These are phyloP conservation scores for Lumnitzera littorea DNA, from an alignment of 345 rosid species.

Conservation along the genomic window DNA sequence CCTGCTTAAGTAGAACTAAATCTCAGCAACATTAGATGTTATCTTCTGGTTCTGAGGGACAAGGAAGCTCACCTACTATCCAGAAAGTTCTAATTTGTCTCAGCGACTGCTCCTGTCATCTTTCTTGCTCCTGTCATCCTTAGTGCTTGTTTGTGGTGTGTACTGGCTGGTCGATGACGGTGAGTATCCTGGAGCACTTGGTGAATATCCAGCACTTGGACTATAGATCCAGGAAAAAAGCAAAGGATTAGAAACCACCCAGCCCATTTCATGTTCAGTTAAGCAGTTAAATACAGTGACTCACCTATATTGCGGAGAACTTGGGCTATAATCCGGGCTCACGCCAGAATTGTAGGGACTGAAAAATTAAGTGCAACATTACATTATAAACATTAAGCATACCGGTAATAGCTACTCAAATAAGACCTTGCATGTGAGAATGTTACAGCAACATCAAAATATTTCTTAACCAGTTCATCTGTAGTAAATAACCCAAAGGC, in stretches of 20 bases:
- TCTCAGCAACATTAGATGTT: too few species aligned
- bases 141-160: slow-evolving; percentile 55
- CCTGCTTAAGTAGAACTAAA: too few species aligned
- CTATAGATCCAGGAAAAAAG: slow-evolving; percentile 13
- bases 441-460: too few species aligned
- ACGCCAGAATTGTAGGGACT: slow-evolving; percentile 77
- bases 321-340: slow-evolving; percentile 69
- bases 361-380: slow-evolving; percentile 4
- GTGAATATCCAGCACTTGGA: slow-evolving; percentile 85
- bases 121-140: slow-evolving; percentile 37
- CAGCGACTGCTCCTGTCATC: slow-evolving; percentile 25
- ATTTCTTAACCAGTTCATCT: too few species aligned
- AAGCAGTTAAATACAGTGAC: not conserved
- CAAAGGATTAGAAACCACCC: not conserved
- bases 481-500: too few species aligned
- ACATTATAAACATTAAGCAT: not conserved
- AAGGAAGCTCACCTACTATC: not conserved
- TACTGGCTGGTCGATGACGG: slow-evolving; percentile 78
- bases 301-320: slow-evolving; percentile 61
- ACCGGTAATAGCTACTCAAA: not conserved
- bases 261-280: not conserved
- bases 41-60: too few species aligned
- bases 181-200: slow-evolving; percentile 73
- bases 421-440: not conserved
- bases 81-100: not conserved